A percentile compares a stretch with the other conserved stretches of the same genome.
Conservation (phyloP, 441 rosid species). For the Breynia disticha region DNA sequence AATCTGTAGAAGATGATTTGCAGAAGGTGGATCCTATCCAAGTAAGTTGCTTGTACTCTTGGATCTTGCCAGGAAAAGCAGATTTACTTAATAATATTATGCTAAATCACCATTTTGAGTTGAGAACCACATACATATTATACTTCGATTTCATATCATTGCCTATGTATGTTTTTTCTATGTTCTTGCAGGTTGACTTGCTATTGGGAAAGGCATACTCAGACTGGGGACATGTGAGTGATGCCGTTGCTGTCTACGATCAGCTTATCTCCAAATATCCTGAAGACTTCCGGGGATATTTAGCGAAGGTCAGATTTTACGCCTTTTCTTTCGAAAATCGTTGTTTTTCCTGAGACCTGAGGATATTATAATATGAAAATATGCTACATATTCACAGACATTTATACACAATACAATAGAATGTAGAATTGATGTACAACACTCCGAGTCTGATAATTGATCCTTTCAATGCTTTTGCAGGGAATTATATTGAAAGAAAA, state of each 20-base stretch:
- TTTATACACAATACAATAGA: no score
- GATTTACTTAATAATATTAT: no score
- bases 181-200: slow-evolving; percentile 63
- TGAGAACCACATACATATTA: background rate
- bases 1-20: slow-evolving; percentile 21
- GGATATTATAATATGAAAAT: no score
- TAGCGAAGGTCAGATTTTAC: slow-evolving; percentile 56
- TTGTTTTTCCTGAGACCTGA: no score
- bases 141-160: background rate
- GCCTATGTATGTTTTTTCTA: background rate
- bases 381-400: background rate
- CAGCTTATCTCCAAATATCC: slow-evolving; percentile 67
- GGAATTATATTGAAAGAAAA: slow-evolving; percentile 84
- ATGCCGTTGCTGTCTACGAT: slow-evolving; percentile 80
- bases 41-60: slow-evolving; percentile 29
- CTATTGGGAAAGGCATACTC: slow-evolving; percentile 95
- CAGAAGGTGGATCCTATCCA: slow-evolving; percentile 54
- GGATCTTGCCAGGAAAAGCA: no score
- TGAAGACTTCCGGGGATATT: slow-evolving; percentile 81
- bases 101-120: background rate
- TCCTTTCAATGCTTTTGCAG: slow-evolving; percentile 29
- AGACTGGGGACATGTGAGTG: slow-evolving; percentile 81
- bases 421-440: no score
- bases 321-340: background rate
- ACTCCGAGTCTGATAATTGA: no score